Evolutionary conservation across 257 asterid genomes (phyloP), one percentile per base, ranked within the genome.

Genomic region (Plectranthus barbatus): DNA sequence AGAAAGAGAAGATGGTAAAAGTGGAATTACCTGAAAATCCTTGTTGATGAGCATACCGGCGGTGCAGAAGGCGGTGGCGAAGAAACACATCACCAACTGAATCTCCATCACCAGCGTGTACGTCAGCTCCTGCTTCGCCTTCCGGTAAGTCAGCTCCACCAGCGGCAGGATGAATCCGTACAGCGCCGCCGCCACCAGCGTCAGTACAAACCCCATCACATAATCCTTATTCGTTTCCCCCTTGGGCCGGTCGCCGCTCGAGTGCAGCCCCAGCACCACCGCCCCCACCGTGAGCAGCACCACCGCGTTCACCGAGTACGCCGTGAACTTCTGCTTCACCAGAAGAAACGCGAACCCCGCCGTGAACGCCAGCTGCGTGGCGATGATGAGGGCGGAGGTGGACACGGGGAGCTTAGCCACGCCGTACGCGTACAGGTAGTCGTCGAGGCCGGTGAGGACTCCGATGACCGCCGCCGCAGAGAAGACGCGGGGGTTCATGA

Each of bases 371-470:
- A 62, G 68, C 68, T 62, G 58, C 58, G 68, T 62, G 36, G 68
- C 68, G 48, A 48, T 12, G 48, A 62, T 47, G 1, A 62, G 47
- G 37, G 67, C 7, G n/a, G 67, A 46, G 9, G 67, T 62, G 5
- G 68, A 47, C 4, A 62, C 68, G 2, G 68, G 58, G 14, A 62
- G 58, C 37, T 6, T 33, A 0, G 48, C 26, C 24, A 49, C 37
- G n/a, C 68, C 68, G 37, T 48, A 62, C 4, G 68, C 58, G 58
- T 48, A 47, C 48, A 62, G 0, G 49, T 77, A 80, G 75, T 74
- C 70, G 73, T 77, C 79, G 12, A 71, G 42, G 18, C 83, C 86
- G 18, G 77, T 68, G 0, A 74, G 34, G 2, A 49, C n/a, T n/a
- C 86, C 86, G 46, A 80, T 64, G 1, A 20, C 66, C 26, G 72